A percentile compares a stretch with the other conserved stretches of the same genome.
These are phyloP conservation scores for Xylariaceae sp. DNA, from an alignment of 2,329 filamentous ascomycete species.

Conservation along the genomic window DNA sequence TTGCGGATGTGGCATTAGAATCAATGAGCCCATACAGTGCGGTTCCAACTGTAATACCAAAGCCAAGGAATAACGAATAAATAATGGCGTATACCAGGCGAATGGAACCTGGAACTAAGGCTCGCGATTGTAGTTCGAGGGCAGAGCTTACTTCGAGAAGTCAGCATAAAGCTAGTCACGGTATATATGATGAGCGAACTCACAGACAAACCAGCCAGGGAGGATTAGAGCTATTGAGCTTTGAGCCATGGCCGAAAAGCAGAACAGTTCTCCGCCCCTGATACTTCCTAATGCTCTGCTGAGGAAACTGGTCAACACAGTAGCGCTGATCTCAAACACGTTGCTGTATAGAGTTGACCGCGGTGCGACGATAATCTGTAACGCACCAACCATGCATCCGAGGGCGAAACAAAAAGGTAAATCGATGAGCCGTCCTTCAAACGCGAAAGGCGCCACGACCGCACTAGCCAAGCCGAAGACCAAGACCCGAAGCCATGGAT, in stretches of 20 bases:
- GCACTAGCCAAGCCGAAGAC: conserved; percentile 40
- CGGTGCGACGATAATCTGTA: conserved; percentile 78
- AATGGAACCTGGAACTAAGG: conserved; percentile 73
- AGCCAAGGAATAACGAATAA: conserved; percentile 74
- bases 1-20: conserved; percentile 47
- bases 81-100: conserved; percentile 78
- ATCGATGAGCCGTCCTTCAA: conserved; percentile 39
- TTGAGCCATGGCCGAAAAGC: conserved; percentile 74
- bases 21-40: conserved; percentile 53
- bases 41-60: conserved; percentile 64
- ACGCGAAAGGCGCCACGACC: conserved; percentile 39
- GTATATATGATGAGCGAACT: conserved; percentile 20
- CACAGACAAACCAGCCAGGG: conserved; percentile 61
- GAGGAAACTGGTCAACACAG: conserved; percentile 71
- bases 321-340: conserved; percentile 59
- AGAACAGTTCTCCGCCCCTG: conserved; percentile 62
- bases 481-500: conserved; percentile 38
- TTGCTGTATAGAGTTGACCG: conserved; percentile 72
- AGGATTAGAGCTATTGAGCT: conserved; percentile 78
- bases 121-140: conserved; percentile 72
- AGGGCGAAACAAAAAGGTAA: conserved; percentile 40
- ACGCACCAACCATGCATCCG: conserved; percentile 38
- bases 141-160: conserved; percentile 39
- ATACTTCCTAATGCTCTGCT: conserved; percentile 74
- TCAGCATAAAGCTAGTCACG: conserved; percentile 3